phyloP scores from a whole-genome alignment of 495 filamentous ascomycete species.

The Penicillium samsonianum region DNA sequence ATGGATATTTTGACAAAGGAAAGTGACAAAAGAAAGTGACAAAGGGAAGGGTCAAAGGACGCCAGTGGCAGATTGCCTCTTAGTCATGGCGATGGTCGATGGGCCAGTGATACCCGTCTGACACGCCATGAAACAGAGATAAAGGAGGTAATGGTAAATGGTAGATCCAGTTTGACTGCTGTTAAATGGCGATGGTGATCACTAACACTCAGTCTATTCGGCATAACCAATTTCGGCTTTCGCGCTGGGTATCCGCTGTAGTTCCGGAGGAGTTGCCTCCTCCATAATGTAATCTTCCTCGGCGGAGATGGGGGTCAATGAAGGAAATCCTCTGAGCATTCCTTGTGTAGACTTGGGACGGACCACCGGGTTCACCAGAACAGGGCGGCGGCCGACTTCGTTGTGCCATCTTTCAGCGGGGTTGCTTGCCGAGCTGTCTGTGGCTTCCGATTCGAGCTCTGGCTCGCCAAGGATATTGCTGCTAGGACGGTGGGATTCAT shows the following conservation, averaged over 20 bases:
- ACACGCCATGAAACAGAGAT: slow-evolving; percentile 5
- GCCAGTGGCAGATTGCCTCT: slow-evolving; percentile 32
- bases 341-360: slow-evolving; percentile 69
- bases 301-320: slow-evolving; percentile 45
- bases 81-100: slow-evolving; percentile 14
- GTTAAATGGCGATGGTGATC: not conserved
- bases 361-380: slow-evolving; percentile 41
- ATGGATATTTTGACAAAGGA: slow-evolving; percentile 19
- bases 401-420: slow-evolving; percentile 51
- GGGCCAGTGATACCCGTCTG: slow-evolving; percentile 3
- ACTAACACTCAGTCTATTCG: slow-evolving; percentile 15
- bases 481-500: slow-evolving; percentile 31
- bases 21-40: slow-evolving; percentile 27
- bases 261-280: slow-evolving; percentile 34
- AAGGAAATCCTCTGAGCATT: slow-evolving; percentile 60
- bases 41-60: slow-evolving; percentile 34
- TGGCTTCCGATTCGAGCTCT: slow-evolving; percentile 29
- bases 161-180: slow-evolving; percentile 1
- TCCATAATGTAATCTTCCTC: slow-evolving; percentile 47
- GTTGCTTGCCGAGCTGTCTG: slow-evolving; percentile 25
- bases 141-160: slow-evolving; percentile 4
- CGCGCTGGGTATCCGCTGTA: slow-evolving; percentile 66
- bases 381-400: slow-evolving; percentile 56
- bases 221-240: slow-evolving; percentile 62
- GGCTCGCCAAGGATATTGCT: slow-evolving; percentile 43